A percentile compares a stretch with the other conserved stretches of the same genome.
These are phyloP conservation scores for Russula virescens DNA, from an alignment of 768 basidiomycete species.

Conservation along the genomic window DNA sequence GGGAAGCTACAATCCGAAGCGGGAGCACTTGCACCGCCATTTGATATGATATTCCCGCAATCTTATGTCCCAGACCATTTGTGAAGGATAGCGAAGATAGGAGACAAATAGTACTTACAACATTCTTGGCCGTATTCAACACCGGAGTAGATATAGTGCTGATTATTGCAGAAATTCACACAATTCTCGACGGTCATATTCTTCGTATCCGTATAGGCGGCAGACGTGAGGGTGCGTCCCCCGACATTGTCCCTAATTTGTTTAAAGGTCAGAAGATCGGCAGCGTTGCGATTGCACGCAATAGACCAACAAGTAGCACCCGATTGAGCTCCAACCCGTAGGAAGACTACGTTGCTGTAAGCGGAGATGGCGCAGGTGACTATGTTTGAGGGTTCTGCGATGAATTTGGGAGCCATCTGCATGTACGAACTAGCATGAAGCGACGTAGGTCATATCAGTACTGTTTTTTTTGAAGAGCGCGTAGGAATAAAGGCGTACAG, in stretches of 20 bases:
- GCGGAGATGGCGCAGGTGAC: conserved; percentile 8
- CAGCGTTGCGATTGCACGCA: neutral
- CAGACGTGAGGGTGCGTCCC: conserved; percentile 52
- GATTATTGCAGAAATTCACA: conserved; percentile 40
- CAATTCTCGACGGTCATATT: conserved; percentile 60
- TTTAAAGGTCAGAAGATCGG: conserved; percentile 31
- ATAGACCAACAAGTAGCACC: conserved; percentile 53
- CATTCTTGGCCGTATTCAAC: conserved; percentile 62
- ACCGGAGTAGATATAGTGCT: conserved; percentile 58
- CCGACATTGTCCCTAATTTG: conserved; percentile 46
- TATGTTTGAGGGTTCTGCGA: neutral
- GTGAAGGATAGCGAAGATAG: neutral
- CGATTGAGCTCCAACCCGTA: conserved; percentile 48
- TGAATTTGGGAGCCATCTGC: neutral
- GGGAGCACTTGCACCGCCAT: conserved; percentile 41
- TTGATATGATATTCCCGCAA: conserved; percentile 52
- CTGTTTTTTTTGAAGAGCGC: neutral
- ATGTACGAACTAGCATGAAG: neutral
- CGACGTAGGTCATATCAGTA: neutral
- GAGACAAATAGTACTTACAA: conserved; percentile 37
- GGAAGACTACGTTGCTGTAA: conserved; percentile 37
- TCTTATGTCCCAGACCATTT: conserved; percentile 36
- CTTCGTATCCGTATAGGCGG: conserved; percentile 39
- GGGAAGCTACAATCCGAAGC: conserved; percentile 52
- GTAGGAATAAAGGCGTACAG: neutral